Conservation (phyloP, 2,329 filamentous ascomycete genomes). For the Chaetomium globosum region DNA sequence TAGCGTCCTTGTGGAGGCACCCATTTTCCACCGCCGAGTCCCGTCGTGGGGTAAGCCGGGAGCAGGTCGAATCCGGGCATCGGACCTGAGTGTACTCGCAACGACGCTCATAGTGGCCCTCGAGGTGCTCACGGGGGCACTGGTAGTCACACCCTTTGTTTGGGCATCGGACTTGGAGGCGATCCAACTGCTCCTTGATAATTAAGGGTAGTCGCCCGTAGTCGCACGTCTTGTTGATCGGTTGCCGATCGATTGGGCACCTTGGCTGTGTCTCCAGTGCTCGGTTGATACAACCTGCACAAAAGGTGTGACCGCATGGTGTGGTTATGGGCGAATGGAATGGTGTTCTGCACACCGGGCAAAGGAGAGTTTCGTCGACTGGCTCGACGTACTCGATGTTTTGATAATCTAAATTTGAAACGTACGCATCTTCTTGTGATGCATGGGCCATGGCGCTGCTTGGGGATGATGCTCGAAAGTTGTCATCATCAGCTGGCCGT, state of each 20-base stretch:
- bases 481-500: neutral
- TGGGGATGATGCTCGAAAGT: neutral
- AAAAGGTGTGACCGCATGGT: constrained; percentile 67
- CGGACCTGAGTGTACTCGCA: constrained; percentile 59
- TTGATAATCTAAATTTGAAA: constrained; percentile 41
- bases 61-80: constrained; percentile 59
- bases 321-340: constrained; percentile 64
- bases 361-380: constrained; percentile 44
- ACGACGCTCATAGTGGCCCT: constrained; percentile 58
- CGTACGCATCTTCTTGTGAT: constrained; percentile 19
- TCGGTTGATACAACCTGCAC: constrained; percentile 57
- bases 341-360: constrained; percentile 58
- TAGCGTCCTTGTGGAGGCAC: constrained; percentile 57
- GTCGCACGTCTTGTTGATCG: constrained; percentile 43
- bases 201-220: constrained; percentile 48
- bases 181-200: constrained; percentile 61
- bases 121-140: constrained; percentile 57
- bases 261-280: constrained; percentile 48
- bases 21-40: constrained; percentile 51
- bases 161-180: constrained; percentile 61
- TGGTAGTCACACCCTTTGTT: constrained; percentile 57
- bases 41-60: constrained; percentile 55
- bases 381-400: constrained; percentile 40
- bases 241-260: constrained; percentile 63
- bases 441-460: constrained; percentile 15